phyloP scores from a whole-genome alignment of 2,329 filamentous ascomycete genomes.

The Botryosphaeria dothidea region DNA sequence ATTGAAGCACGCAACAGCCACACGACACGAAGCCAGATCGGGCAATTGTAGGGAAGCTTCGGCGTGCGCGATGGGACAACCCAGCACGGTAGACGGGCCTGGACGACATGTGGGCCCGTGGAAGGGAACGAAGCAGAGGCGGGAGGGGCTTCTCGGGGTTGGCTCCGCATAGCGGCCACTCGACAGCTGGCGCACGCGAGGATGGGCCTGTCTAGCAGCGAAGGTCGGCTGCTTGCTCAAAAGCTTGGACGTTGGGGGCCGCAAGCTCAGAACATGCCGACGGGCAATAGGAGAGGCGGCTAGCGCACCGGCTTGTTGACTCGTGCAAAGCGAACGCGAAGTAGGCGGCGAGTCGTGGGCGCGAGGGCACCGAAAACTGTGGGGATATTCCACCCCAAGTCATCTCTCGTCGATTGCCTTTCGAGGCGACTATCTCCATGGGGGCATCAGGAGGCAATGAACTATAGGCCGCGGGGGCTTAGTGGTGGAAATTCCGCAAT shows the following conservation, averaged over 20 bases:
- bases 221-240: not conserved
- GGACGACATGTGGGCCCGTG: not conserved
- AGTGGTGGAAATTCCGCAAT: conserved; percentile 13
- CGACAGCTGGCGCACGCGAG: not conserved
- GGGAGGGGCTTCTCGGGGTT: conserved; percentile 10
- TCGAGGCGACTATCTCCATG: not conserved
- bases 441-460: not conserved
- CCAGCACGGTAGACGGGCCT: not conserved
- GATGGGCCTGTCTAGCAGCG: not conserved
- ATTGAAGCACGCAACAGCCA: not conserved
- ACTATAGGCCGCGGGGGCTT: conserved; percentile 1
- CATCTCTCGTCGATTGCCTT: not conserved
- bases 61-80: not conserved
- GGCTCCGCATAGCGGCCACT: not conserved
- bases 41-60: not conserved
- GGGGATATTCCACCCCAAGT: not conserved
- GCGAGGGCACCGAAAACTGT: conserved; percentile 2
- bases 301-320: not conserved
- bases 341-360: not conserved
- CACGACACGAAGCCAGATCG: not conserved
- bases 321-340: conserved; percentile 14
- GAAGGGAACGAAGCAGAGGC: not conserved
- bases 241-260: conserved; percentile 6
- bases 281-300: not conserved
- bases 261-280: not conserved